Conservation (phyloP, 192 early-diverging fungal genomes). For the Umbelopsis vinacea region DNA sequence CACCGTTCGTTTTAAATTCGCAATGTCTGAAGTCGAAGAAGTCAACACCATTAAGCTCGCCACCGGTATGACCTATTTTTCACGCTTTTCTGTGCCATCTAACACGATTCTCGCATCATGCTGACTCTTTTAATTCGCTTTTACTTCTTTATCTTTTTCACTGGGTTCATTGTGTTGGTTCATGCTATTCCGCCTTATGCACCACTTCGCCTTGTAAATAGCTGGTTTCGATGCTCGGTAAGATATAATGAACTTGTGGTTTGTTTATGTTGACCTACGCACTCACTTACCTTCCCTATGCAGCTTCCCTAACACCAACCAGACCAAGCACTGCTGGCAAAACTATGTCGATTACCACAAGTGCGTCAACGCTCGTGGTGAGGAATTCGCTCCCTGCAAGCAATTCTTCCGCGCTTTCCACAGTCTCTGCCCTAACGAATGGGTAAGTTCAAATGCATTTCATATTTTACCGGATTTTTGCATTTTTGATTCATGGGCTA, state of each 20-base stretch:
- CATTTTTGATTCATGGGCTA: background rate
- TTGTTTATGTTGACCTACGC: background rate
- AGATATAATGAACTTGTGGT: background rate
- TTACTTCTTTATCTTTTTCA: background rate
- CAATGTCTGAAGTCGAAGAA: conserved; percentile 37
- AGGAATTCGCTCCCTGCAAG: conserved; percentile 92
- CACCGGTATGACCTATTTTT: conserved; percentile 28
- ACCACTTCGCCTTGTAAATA: conserved; percentile 23
- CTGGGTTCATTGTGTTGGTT: background rate
- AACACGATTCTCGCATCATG: conserved; percentile 2
- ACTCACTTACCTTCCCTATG: background rate
- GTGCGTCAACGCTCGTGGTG: conserved; percentile 93
- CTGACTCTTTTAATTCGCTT: background rate
- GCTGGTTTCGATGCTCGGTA: conserved; percentile 65
- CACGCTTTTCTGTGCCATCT: background rate
- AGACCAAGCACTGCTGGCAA: conserved; percentile 99
- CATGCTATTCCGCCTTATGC: background rate
- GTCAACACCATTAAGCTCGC: conserved; percentile 27
- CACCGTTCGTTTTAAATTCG: conserved; percentile 24
- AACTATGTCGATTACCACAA: conserved; percentile 95
- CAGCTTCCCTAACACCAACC: conserved; percentile 97
- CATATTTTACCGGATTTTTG: background rate
- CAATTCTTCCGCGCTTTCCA: conserved; percentile 86
- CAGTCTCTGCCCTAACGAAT: conserved; percentile 89
- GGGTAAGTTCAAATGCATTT: conserved; percentile 69